Percentiles rank a stretch among this genome's conserved stretches.
Evolutionary conservation across 768 basidiomycete species (phyloP).

Genomic region (Macrolepiota fuliginosa): DNA sequence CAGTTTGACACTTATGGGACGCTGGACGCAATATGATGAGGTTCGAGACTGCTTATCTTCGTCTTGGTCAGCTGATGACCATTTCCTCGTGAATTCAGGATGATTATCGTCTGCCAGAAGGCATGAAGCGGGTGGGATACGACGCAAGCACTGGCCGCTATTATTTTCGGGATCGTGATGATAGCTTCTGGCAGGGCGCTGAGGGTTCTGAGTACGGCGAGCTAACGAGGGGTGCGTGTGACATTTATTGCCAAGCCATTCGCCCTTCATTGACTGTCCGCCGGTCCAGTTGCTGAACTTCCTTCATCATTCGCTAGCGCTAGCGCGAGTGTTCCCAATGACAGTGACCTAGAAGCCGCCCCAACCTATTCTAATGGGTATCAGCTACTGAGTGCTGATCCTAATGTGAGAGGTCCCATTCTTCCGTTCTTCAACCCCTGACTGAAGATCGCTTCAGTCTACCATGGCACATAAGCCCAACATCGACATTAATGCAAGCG

Average conservation of each 20-base stretch:
- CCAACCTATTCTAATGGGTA: constrained; percentile 55
- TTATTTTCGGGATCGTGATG: constrained; percentile 56
- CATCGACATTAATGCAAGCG: constrained; percentile 31
- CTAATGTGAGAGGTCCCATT: constrained; percentile 28
- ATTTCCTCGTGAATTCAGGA: constrained; percentile 33
- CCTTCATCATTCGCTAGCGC: constrained; percentile 19
- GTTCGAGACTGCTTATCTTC: constrained; percentile 21
- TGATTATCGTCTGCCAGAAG: constrained; percentile 49
- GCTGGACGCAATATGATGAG: constrained; percentile 47
- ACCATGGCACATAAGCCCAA: constrained; percentile 28
- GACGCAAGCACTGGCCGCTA: constrained; percentile 70
- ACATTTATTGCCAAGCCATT: background rate
- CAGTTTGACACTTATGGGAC: constrained; percentile 24
- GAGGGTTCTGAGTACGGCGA: constrained; percentile 64
- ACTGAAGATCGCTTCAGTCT: constrained; percentile 14
- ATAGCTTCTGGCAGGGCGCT: constrained; percentile 53
- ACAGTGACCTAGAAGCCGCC: constrained; percentile 55
- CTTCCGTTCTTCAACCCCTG: background rate
- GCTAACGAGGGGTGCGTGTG: constrained; percentile 42
- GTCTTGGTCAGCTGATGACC: background rate
- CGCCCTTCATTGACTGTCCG: background rate
- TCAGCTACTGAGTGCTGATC: constrained; percentile 48
- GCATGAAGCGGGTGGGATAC: constrained; percentile 71
- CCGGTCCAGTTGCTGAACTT: constrained; percentile 27
- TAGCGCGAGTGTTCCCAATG: constrained; percentile 18